These are phyloP conservation scores for Telfairia occidentalis DNA, from an alignment of 331 rosid species.

Conservation along the genomic window DNA sequence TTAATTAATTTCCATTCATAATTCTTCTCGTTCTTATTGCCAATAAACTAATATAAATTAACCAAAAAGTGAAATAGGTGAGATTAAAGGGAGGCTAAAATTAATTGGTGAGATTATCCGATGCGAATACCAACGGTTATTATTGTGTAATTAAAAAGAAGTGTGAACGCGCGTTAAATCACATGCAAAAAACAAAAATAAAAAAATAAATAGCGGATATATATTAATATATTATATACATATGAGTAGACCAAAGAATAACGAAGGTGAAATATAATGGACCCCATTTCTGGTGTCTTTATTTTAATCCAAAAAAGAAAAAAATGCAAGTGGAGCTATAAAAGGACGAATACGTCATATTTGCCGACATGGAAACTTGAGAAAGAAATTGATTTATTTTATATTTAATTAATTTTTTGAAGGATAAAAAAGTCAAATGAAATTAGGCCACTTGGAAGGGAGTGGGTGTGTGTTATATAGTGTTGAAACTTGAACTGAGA, in stretches of 20 bases:
- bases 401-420: background rate
- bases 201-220: background rate
- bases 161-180: conserved; percentile 8
- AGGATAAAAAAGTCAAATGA: background rate
- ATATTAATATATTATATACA: background rate
- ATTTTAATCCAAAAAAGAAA: background rate
- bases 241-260: background rate
- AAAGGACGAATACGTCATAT: conserved; percentile 13
- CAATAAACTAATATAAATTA: too few species aligned
- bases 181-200: background rate
- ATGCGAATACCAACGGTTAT: too few species aligned
- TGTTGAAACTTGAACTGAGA: too few species aligned
- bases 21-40: too few species aligned
- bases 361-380: conserved; percentile 8
- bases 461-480: background rate
- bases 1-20: too few species aligned
- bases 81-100: too few species aligned
- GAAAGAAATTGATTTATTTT: background rate
- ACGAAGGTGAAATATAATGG: background rate
- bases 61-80: too few species aligned
- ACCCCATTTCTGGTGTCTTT: background rate
- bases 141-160: too few species aligned
- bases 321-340: background rate
- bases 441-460: background rate
- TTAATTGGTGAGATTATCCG: too few species aligned